Base-by-base conservation (phyloP, 768 basidiomycete genomes). In the Tephrocybe sp. region DNA sequence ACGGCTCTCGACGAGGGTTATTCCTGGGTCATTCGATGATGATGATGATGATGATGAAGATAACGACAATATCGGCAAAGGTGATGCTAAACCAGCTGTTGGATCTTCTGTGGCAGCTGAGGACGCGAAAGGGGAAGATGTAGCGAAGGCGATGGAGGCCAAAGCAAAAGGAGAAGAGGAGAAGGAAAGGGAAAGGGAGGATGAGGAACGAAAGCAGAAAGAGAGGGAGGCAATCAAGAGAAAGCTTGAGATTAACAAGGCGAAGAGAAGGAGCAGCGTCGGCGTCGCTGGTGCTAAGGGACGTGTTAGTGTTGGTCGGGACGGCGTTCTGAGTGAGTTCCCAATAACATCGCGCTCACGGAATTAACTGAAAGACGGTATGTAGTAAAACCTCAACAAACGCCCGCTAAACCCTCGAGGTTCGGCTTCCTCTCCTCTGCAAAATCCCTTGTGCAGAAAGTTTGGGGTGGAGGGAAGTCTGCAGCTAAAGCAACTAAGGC, bases 351-450 rank as follows among this genome's bases (percentile, higher is more conserved):
- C 43, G 16, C 16, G 20, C 17, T n/a, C 12, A 4, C 26, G 11
- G 22, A 12, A 10, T 31, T 41, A 31, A 31, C 32, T 47, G 13
- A 41, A 41, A 22, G 16, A 14, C 2, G 20, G 14, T 44, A 52
- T 26, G 19, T 41, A 73, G 72, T 61, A 16, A 73, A 75, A 69
- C 69, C 69, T 3, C 71, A 72, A 60, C 63, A 45, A 4, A 9
- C 43, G 20, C 17, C 66, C 4, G n/a, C 39, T 10, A 80, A 80
- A 56, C 68, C 80, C 1, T 72, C 81, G 4, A 78, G 81, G 33
- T 82, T 88, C 54, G 89, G 85, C 0, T 88, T 91, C 70, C 65
- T 91, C 8, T 75, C 83, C n/a, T 83, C 76, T 13, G 83, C 89
- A 6, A 90, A 88, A 63, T 78, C 79, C 0, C 68, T 90, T 4